Evolutionary conservation across 768 basidiomycete species (phyloP), one percentile per base, ranked within the genome.

Genomic region (Sporobolomyces roseus): DNA sequence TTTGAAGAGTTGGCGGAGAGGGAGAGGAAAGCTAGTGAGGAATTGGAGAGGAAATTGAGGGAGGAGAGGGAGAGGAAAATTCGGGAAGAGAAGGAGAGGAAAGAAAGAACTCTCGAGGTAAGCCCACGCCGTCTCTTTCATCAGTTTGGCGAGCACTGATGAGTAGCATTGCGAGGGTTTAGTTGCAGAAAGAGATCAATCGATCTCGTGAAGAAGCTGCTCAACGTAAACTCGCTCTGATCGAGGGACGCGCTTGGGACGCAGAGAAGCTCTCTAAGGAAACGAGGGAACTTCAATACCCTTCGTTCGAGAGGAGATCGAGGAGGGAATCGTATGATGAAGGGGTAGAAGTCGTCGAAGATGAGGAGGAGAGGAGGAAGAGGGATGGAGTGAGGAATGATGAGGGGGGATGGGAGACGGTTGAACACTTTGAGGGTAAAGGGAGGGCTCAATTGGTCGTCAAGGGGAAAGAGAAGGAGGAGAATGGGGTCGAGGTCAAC

Each of bases 361-460:
- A 33, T 16, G 46, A 45, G 46, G 46, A 41, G 51, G 35, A 32
- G 52, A 36, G 48, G 45, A 21, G 68, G 19, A 25, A 12, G 51
- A 17, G 52, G n/a, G 62, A 69, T 27, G 58, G 68, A 29, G 68
- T 69, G 0, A 27, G 43, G 12, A 53, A 48, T 16, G 53, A 54
- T 19, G 68, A 69, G 19, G 48, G 32, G 30, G 62, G 32, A n/a
- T 69, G 68, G 68, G 68, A 69, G 36, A 69, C 45, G 7, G 68
- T 69, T 23, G 41, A 53, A 36, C 68, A 69, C 25, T 52, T 60
- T 21, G 68, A 64, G 45, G 67, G 56, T 12, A 36, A 27, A 25
- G 67, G 67, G n/a, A 23, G 67, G 19, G 62, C 67, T 13, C 27
- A 51, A 38, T 25, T 59, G 2, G 30, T 60, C 29, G 58, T 60